Conservation (phyloP, 345 rosid species). For the Eucalyptus polybractea region DNA sequence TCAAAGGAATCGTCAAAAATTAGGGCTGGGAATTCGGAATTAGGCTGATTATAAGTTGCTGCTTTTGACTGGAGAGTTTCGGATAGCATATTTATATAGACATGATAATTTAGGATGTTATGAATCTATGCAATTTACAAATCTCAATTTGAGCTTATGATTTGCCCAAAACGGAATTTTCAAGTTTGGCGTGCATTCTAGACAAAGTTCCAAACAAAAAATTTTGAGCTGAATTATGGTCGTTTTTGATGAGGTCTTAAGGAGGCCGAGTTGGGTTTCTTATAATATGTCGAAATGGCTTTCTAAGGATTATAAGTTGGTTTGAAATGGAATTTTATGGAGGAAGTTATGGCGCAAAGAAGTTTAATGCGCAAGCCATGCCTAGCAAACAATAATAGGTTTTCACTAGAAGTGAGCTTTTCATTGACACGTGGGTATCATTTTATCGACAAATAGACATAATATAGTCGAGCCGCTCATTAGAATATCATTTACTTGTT, state of each 20-base stretch:
- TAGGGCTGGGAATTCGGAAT: background rate
- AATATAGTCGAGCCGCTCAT: no score
- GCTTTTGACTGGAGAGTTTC: background rate
- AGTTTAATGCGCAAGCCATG: no score
- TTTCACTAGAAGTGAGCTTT: no score
- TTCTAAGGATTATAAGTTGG: no score
- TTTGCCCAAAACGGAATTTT: background rate
- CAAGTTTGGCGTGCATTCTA: background rate
- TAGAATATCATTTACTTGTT: no score
- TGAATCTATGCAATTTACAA: background rate
- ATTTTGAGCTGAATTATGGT: background rate
- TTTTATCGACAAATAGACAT: no score
- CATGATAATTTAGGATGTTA: background rate
- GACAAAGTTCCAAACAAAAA: background rate
- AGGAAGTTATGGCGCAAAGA: no score
- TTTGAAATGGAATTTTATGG: no score
- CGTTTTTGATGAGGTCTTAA: background rate
- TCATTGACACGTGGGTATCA: no score
- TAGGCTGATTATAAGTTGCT: background rate
- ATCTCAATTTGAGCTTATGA: background rate
- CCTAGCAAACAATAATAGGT: no score
- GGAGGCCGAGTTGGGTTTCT: no score
- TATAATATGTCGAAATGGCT: no score
- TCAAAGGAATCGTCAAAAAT: background rate
- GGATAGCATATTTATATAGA: background rate